Evolutionary conservation across 345 rosid species (phyloP), one percentile per base, ranked within the genome.

Genomic region (Streptanthus diversifolius): DNA sequence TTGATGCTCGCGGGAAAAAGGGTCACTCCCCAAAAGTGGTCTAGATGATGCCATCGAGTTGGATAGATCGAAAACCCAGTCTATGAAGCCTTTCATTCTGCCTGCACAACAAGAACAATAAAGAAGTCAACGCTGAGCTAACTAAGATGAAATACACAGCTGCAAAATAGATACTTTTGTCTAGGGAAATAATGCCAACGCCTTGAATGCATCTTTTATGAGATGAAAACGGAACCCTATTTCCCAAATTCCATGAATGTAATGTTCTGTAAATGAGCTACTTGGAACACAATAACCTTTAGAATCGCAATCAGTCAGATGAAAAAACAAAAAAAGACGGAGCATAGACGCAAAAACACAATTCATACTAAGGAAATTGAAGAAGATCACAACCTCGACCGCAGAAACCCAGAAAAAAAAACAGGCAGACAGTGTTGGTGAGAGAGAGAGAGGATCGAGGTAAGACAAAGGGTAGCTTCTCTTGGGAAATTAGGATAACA

Each of bases 71-170:
- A 86, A 84, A 70, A 81, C 85, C 91, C 96, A 91, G 52, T 93
- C 97, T 77, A 84, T 84, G 77, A 91, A 62, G 45, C 95, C 84
- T 83, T 88, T 91, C 97, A 93, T 93, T 29, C 22, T 70, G 48
- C 75, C 75, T 63, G 66, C 37, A 13, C 25, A 63, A 18, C 43
- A 18, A n/a, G n/a, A 18, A 47, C 3, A 21, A 49, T 29, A 41
- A 49, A 51, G 5, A 49, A 21, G 32, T 6, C 36, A 43, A 27
- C 15, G 15, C 18, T 7, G 1, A n/a, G 36, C 18, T 17, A 55
- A 24, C 12, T 45, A 41, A 52, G 36, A 63, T 19, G 36, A 43
- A 17, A 27, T 22, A 58, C 12, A 49, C 22, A 27, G 17, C 27
- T 51, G 15, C 44, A 49, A 7, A 13, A 40, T 17, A 17, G 33